Evolutionary conservation across 192 early-diverging fungal genomes (phyloP), one percentile per base, ranked within the genome.

Genomic region (Gryganskiella cystojenkinii): DNA sequence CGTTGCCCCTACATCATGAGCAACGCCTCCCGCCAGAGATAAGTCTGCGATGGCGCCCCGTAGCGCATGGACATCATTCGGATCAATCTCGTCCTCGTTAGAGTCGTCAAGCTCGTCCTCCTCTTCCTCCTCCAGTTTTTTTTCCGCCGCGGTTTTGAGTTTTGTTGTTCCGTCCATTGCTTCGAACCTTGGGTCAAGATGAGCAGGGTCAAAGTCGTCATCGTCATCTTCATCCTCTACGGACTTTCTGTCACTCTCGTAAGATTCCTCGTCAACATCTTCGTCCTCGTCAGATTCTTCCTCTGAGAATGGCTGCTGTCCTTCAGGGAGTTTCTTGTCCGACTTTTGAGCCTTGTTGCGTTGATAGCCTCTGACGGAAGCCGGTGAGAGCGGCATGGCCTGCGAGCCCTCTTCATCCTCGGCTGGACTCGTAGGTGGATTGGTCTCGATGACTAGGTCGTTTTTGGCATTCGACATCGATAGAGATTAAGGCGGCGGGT

Each of bases 111-210:
- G 52, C 31, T 64, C 61, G 17, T 65, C 64, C 2, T 67, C 65
- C 1, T 73, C 62, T 19, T 73, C 62, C 15, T 57, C 61, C n/a
- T 65, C 33, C 15, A 65, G 10, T 6, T 71, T 54, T 35, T 62
- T 56, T 17, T 71, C 61, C 8, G 60, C 28, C 22, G 35, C 54
- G 2, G 61, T 58, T 33, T 73, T 73, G 37, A 73, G 37, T 27
- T 73, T 73, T 0, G 57, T 65, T 9, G 71, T 73, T 17, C 71
- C 71, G 35, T 73, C 71, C 34, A 73, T 55, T 2, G 71, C 71
- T 25, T 73, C 71, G 13, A 73, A 42, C 46, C 56, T 11, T n/a
- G 71, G 62, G 24, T 73, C 57, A 3, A 73, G 56, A 37, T 73
- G 71, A 0, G 61, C 45, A 24, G 45, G 49, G 27, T 71, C 45